These are phyloP conservation scores for Plantago lanceolata DNA, from an alignment of 305 asterid species.

Conservation along the genomic window DNA sequence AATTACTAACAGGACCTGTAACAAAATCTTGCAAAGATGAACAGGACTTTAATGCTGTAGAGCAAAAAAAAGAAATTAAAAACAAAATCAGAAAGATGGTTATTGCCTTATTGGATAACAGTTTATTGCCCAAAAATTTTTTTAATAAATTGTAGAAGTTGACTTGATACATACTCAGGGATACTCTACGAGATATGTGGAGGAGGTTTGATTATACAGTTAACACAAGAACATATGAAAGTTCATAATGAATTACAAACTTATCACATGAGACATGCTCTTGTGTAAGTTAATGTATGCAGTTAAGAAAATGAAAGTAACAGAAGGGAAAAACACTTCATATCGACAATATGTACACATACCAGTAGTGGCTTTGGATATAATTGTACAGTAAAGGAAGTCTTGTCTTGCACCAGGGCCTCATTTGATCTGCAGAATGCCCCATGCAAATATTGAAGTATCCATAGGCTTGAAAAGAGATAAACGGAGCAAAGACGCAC, in stretches of 20 bases:
- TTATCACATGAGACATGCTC: not conserved
- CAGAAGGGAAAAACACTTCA: not conserved
- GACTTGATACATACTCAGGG: too few species aligned
- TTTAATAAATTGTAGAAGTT: too few species aligned
- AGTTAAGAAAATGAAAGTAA: slow-evolving; percentile 13
- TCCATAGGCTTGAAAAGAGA: slow-evolving; percentile 81
- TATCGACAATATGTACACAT: slow-evolving; percentile 33
- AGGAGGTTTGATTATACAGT: too few species aligned
- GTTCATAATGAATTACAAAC: not conserved
- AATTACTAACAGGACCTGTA: too few species aligned
- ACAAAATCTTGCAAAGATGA: too few species aligned
- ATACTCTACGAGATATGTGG: too few species aligned
- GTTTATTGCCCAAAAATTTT: too few species aligned
- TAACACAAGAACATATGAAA: not conserved
- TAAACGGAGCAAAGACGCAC: slow-evolving; percentile 57
- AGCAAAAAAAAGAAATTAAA: too few species aligned
- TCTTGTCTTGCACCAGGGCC: slow-evolving; percentile 94
- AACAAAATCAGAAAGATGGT: too few species aligned
- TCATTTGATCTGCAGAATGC: slow-evolving; percentile 45
- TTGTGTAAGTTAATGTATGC: slow-evolving; percentile 12
- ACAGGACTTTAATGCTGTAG: too few species aligned
- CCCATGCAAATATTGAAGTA: slow-evolving; percentile 60
- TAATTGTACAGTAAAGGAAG: slow-evolving; percentile 85
- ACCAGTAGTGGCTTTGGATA: slow-evolving; percentile 95
- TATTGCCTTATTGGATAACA: too few species aligned